Conservation (phyloP, 352 stramenopile species). For the Phytophthora syringae region DNA sequence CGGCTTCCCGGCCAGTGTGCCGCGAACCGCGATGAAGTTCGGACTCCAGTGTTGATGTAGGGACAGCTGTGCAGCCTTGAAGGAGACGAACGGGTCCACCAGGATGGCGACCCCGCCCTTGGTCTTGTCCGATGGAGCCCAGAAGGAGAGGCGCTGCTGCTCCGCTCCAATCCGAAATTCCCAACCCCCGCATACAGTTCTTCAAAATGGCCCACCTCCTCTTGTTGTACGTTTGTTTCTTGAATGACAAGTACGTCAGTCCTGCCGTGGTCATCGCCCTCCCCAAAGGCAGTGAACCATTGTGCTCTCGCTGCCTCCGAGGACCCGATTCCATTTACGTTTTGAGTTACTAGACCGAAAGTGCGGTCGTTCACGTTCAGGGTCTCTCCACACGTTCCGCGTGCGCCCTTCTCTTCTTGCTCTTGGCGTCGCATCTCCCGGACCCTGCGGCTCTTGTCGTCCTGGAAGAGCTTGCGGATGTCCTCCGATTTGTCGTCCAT, state of each 20-base stretch:
- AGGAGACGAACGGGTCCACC: background rate
- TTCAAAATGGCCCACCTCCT: background rate
- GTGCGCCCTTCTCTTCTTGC: too few species aligned
- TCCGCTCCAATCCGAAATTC: background rate
- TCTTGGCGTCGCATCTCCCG: too few species aligned
- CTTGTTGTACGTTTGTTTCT: background rate
- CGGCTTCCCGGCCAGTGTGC: background rate
- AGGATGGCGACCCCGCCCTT: background rate
- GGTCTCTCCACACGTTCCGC: too few species aligned
- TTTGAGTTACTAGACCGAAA: slow-evolving; percentile 4
- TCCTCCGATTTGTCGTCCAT: too few species aligned
- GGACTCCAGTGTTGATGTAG: background rate
- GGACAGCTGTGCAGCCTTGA: background rate
- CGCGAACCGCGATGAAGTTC: background rate
- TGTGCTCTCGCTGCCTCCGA: background rate
- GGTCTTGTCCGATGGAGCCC: background rate
- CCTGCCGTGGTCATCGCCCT: background rate
- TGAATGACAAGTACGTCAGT: background rate
- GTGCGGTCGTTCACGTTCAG: too few species aligned
- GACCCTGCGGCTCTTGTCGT: too few species aligned
- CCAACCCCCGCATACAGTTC: background rate
- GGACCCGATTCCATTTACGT: slow-evolving; percentile 2
- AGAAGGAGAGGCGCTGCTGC: background rate
- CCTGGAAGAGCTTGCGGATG: too few species aligned
- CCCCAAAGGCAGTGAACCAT: background rate